Conservation (phyloP, 2,329 filamentous ascomycete species). For the Pseudocercospora macadamiae region DNA sequence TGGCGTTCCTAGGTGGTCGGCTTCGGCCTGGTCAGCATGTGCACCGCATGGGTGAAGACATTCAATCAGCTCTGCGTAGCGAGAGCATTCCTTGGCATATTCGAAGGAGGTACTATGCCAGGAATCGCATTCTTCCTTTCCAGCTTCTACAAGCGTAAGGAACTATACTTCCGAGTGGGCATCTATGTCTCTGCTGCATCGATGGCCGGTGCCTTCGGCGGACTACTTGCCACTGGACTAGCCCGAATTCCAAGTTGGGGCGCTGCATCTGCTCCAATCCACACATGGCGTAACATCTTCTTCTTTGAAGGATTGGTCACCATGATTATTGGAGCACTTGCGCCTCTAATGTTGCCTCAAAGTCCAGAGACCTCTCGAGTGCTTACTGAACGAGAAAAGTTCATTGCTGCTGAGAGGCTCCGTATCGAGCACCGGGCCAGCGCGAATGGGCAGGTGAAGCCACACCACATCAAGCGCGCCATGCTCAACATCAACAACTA, state of each 20-base stretch:
- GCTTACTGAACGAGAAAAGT: conserved; percentile 56
- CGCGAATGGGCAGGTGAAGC: conserved; percentile 52
- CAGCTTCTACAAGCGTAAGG: conserved; percentile 28
- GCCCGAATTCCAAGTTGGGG: conserved; percentile 59
- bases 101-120: conserved; percentile 68
- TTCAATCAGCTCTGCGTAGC: conserved; percentile 22
- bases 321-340: conserved; percentile 48
- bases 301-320: conserved; percentile 65
- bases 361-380: conserved; percentile 54
- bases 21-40: conserved; percentile 59
- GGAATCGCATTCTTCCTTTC: conserved; percentile 43
- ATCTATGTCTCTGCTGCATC: conserved; percentile 30
- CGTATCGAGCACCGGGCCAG: conserved; percentile 52
- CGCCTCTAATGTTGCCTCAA: conserved; percentile 58
- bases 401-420: conserved; percentile 58
- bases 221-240: conserved; percentile 40
- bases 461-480: conserved; percentile 55
- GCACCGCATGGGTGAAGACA: conserved; percentile 25
- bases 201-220: conserved; percentile 44
- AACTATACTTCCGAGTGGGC: conserved; percentile 30
- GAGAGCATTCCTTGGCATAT: conserved; percentile 65
- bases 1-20: conserved; percentile 53
- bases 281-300: conserved; percentile 64
- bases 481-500: conserved; percentile 62
- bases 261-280: conserved; percentile 45